phyloP scores from a whole-genome alignment of 495 filamentous ascomycete genomes.

The Monascus purpureus region DNA sequence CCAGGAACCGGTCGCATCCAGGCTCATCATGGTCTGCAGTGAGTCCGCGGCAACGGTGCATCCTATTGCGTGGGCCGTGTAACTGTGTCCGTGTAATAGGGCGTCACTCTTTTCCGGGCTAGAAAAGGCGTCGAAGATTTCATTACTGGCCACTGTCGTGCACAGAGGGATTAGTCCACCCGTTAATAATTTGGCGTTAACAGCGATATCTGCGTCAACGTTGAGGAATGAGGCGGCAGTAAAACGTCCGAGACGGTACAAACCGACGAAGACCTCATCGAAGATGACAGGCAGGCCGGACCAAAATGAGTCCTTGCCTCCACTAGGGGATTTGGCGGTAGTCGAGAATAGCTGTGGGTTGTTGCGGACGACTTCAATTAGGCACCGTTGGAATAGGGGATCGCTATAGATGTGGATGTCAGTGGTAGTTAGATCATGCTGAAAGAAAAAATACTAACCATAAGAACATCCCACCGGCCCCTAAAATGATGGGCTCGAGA shows the following conservation, averaged over 20 bases:
- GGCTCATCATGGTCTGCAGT: constrained; percentile 36
- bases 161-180: constrained; percentile 65
- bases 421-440: constrained; percentile 5
- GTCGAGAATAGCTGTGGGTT: constrained; percentile 34
- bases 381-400: constrained; percentile 58
- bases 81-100: constrained; percentile 66
- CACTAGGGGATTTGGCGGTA: too few species aligned
- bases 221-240: constrained; percentile 50
- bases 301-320: too few species aligned
- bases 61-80: constrained; percentile 65
- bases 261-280: constrained; percentile 72
- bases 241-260: constrained; percentile 60
- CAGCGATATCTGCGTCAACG: constrained; percentile 53
- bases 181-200: constrained; percentile 67
- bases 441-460: constrained; percentile 32
- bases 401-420: constrained; percentile 34
- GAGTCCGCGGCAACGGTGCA: constrained; percentile 55
- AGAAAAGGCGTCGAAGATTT: constrained; percentile 56
- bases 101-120: constrained; percentile 56
- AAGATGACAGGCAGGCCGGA: constrained; percentile 59
- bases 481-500: constrained; percentile 60
- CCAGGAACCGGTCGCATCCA: constrained; percentile 41
- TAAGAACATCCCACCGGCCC: constrained; percentile 66
- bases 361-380: constrained; percentile 47
- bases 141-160: constrained; percentile 52